Conservation (phyloP, 306 rosid genomes). For the Biancaea sappan region DNA sequence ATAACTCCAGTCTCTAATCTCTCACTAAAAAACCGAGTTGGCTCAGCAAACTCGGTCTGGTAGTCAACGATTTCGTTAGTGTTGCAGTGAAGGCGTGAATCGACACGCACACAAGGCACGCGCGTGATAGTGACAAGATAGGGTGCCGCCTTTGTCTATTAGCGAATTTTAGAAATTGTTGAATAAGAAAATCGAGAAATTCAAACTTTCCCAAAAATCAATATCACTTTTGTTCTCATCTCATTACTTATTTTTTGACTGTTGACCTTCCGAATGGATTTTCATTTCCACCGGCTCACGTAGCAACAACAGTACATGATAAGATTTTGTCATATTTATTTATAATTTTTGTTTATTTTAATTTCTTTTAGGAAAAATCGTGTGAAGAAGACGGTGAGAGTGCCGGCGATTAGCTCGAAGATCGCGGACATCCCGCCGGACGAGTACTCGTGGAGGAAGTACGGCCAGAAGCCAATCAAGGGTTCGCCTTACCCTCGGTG, state of each 20-base stretch:
- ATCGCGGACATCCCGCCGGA: conserved; percentile 92
- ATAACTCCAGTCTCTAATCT: background rate
- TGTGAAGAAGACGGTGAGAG: conserved; percentile 67
- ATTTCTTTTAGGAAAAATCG: conserved; percentile 68
- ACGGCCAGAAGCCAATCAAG: conserved; percentile 94
- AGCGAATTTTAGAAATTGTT: background rate
- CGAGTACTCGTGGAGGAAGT: conserved; percentile 91
- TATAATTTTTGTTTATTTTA: background rate
- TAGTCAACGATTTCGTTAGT: conserved; percentile 55
- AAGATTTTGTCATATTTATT: background rate
- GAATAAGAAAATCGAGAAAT: background rate
- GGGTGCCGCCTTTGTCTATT: conserved; percentile 5
- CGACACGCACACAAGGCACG: conserved; percentile 25
- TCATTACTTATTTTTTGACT: conserved; percentile 4
- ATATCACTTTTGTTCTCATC: conserved; percentile 9
- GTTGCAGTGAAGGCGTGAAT: conserved; percentile 25
- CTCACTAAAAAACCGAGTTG: background rate
- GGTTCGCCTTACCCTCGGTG: conserved; percentile 92
- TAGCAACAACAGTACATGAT: conserved; percentile 10
- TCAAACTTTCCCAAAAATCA: conserved; percentile 9
- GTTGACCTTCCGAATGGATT: conserved; percentile 17
- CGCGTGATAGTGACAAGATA: conserved; percentile 49
- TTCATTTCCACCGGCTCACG: background rate
- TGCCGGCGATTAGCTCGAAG: conserved; percentile 84
- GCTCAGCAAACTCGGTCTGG: background rate